Evolutionary conservation across 441 rosid species (phyloP).

Genomic region (Gossypium schwendimanii): DNA sequence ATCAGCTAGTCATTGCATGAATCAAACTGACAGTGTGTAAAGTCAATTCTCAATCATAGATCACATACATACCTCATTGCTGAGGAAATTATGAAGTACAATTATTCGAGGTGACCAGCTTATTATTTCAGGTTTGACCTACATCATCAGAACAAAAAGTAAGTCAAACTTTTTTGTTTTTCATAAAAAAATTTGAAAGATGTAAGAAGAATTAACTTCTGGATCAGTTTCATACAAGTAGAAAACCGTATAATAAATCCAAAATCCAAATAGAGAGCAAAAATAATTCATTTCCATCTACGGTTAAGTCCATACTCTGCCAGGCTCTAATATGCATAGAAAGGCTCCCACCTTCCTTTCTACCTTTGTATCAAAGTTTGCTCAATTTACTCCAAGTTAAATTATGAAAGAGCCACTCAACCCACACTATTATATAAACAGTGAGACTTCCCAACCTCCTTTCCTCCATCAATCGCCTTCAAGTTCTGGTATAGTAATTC

Average conservation of each 20-base stretch:
- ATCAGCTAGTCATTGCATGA: background rate
- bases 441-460: background rate
- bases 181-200: background rate
- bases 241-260: background rate
- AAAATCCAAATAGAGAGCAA: background rate
- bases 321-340: background rate
- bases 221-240: background rate
- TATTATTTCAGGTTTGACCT: conserved; percentile 90
- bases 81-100: conserved; percentile 77
- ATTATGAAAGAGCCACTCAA: background rate
- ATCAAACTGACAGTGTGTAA: background rate
- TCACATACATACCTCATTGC: conserved; percentile 56
- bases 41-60: background rate
- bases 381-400: background rate
- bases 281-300: background rate
- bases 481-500: background rate
- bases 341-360: background rate
- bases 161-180: background rate
- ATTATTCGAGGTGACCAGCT: conserved; percentile 93
- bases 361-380: background rate
- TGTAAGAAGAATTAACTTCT: background rate
- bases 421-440: background rate
- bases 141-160: conserved; percentile 28
- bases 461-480: background rate
- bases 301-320: background rate